Percentiles rank a stretch among this genome's conserved stretches.
phyloP scores from a whole-genome alignment of 495 filamentous ascomycete genomes.

The Xylaria grammica region DNA sequence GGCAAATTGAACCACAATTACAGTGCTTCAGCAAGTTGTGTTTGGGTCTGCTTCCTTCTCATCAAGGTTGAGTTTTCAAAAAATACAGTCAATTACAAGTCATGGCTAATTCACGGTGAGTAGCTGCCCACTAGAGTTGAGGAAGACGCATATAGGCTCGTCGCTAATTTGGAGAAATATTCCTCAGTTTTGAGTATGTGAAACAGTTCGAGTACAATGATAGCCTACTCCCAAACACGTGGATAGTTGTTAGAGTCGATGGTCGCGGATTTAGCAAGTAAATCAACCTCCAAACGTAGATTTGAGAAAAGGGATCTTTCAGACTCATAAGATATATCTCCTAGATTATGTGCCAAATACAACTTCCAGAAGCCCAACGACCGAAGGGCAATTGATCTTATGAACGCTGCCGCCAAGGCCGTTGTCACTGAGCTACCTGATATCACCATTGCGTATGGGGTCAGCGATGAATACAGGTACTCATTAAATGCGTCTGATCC shows the following conservation, averaged over 20 bases:
- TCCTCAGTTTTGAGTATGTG: conserved; percentile 83
- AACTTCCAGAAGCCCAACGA: conserved; percentile 92
- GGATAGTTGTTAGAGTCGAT: conserved; percentile 91
- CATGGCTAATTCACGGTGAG: conserved; percentile 58
- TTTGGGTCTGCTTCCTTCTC: neutral
- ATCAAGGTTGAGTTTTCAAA: neutral
- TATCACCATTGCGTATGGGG: conserved; percentile 84
- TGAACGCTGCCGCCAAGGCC: conserved; percentile 87
- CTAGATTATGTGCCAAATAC: conserved; percentile 74
- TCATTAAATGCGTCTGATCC: neutral
- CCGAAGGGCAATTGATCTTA: conserved; percentile 81
- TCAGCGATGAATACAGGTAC: conserved; percentile 90
- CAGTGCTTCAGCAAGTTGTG: neutral
- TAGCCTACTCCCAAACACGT: conserved; percentile 83
- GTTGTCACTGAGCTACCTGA: conserved; percentile 87
- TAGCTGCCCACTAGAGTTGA: conserved; percentile 6
- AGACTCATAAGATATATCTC: conserved; percentile 43
- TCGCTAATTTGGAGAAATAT: conserved; percentile 29
- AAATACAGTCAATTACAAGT: neutral
- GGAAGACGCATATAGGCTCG: conserved; percentile 5
- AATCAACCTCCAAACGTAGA: conserved; percentile 20
- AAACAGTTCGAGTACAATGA: conserved; percentile 84
- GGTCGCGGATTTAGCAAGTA: conserved; percentile 92
- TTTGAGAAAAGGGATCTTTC: conserved; percentile 3
- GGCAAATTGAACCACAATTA: neutral